Base-by-base conservation (phyloP, 495 filamentous ascomycete species). In the Lasiosphaeriaceae sp. region DNA sequence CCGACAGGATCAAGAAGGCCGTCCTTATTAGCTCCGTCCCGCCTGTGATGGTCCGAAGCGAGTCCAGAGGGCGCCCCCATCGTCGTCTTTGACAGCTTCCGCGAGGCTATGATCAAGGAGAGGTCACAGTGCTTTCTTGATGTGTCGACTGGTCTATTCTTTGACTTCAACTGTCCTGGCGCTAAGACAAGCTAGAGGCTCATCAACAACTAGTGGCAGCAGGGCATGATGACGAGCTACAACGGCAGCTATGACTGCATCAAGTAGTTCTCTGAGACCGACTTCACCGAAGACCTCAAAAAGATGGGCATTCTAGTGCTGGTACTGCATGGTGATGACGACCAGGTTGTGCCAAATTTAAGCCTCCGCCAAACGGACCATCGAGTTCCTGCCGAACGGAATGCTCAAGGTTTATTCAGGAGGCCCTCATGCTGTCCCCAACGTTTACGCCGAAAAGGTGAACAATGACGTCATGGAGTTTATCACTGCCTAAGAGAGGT, bases 111-210 rank as follows among this genome's bases (percentile, higher is more conserved):
- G 67, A 47, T 6, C 2, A 62, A 67, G 31, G 68, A 75, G 43
- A 69, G 73, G 19, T 65, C 74, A 1, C 67, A 72, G 24, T 73
- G 75, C 62, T 74, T 75, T 54, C 35, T 71, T 24, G 71, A 74
- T 54, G 64, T 77, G 31, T 71, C 72, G 5, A 71, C 59, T 9
- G 71, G 72, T 12, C 72, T 74, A n/a, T 77, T 76, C 61, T 76
- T 76, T 49, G 67, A 66, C 8, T 76, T 72, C 50, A 76, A 77
- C 50, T 67, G 67, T n/a, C 57, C 68, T 29, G 65, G 65, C 21
- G 67, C 59, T 8, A 59, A 65, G 58, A 61, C 59, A 39, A 71
- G 66, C 41, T 65, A 73, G 52, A 73, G 71, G 0, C 64, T 72
- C 22, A 71, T 77, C 45, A 56, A 73, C 5, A 70, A 63, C 47